Base-by-base conservation (phyloP, 306 rosid genomes). In the Trichosanthes truncata region DNA sequence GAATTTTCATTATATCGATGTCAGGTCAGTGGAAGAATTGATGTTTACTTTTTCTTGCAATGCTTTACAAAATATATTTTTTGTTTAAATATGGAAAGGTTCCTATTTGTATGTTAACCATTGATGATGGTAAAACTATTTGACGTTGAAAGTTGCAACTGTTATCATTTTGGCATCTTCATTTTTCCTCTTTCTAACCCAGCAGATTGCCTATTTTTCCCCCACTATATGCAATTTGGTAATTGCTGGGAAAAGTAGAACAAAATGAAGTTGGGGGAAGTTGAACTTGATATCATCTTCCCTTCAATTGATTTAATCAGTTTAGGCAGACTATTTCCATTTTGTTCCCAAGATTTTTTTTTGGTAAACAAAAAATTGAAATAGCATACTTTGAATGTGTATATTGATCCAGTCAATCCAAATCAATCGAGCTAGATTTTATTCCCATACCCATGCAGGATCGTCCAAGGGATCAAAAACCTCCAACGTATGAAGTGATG, bases 1-100 rank as follows among this genome's bases (percentile, higher is more conserved):
- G 78, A 49, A 73, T 48, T 73, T 73, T 46, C 78, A 73, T 73
- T 25, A 73, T 31, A 73, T 48, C 60, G 60, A 48, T 49, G 78
- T 26, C 78, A 73, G 78, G 60, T 73, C 33, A 73, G 60, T 73
- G 43, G 78, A 48, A 73, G 60, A 73, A 73, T 29, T 14, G 59
- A 73, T 73, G 40, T 48, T 46, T 73, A 73, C 60, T 48, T 73
- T 48, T 45, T 17, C 77, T 73, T 73, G 59, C 77, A 73, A 68
- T 25, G 41, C 60, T 73, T 43, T 46, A 13, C 78, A 46, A 48
- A 73, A 13, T 73, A 73, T 73, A 14, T 73, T 48, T 73, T 48
- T 45, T 73, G 60, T 48, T 73, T 73, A 73, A 73, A 48, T 73
- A 49, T 73, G 78, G 78, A 48, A 73, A 48, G 17, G 3, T 48